phyloP scores from a whole-genome alignment of 1,284 basidiomycete species.

The Fomitopsis palustris region DNA sequence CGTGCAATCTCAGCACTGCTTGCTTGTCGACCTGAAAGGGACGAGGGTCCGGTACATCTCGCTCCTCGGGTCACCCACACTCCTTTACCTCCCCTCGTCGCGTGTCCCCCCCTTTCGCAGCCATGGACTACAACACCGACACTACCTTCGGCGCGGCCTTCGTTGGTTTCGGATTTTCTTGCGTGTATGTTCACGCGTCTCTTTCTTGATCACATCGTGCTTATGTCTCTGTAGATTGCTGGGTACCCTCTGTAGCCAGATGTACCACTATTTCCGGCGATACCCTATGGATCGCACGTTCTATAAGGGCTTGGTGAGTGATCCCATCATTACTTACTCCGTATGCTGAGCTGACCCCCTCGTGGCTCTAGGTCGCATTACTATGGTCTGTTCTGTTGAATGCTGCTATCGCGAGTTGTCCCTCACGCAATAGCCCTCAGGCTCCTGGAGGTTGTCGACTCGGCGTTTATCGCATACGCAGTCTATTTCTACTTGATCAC shows the following conservation, averaged over 20 bases:
- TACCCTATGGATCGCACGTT: conserved; percentile 49
- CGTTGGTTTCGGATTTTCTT: conserved; percentile 53
- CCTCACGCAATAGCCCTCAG: conserved; percentile 31
- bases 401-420: background rate
- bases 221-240: conserved; percentile 29
- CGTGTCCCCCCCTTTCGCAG: conserved; percentile 5
- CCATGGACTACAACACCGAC: conserved; percentile 30
- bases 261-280: conserved; percentile 49
- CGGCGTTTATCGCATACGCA: conserved; percentile 50
- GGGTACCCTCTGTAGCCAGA: conserved; percentile 52
- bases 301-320: conserved; percentile 55
- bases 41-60: conserved; percentile 7
- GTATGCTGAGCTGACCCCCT: background rate
- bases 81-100: conserved; percentile 1
- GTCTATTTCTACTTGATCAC: conserved; percentile 49
- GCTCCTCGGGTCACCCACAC: background rate
- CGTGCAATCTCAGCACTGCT: background rate
- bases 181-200: conserved; percentile 25
- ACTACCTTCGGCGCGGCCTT: conserved; percentile 58
- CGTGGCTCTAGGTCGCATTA: background rate
- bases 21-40: background rate
- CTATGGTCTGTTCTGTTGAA: background rate
- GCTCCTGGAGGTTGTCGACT: conserved; percentile 47
- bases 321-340: background rate
- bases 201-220: background rate